These are phyloP conservation scores for Xylariales sp. DNA, from an alignment of 2,329 filamentous ascomycete species.

Conservation along the genomic window DNA sequence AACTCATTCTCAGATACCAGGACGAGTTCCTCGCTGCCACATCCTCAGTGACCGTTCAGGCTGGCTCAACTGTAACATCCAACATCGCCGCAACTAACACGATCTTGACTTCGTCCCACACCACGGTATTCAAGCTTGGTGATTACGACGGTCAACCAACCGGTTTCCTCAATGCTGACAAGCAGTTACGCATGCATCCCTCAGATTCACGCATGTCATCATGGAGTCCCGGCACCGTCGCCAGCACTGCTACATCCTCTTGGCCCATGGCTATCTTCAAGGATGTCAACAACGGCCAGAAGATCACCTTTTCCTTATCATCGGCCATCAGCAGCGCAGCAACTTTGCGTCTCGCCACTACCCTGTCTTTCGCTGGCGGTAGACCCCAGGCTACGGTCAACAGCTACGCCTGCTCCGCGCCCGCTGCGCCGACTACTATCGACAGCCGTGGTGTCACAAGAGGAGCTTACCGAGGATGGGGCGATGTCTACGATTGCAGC, in stretches of 20 bases:
- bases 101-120: conserved; percentile 31
- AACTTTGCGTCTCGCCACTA: conserved; percentile 53
- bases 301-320: conserved; percentile 36
- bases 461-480: conserved; percentile 52
- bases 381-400: conserved; percentile 41
- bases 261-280: conserved; percentile 58
- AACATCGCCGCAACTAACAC: conserved; percentile 39
- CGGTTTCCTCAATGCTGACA: conserved; percentile 54
- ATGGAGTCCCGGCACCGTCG: conserved; percentile 49
- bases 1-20: conserved; percentile 46
- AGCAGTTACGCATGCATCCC: conserved; percentile 55
- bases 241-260: conserved; percentile 37
- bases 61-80: conserved; percentile 40
- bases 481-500: conserved; percentile 50
- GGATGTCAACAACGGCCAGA: conserved; percentile 37
- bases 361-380: conserved; percentile 49
- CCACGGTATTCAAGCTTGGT: conserved; percentile 50
- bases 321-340: conserved; percentile 37
- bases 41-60: conserved; percentile 38
- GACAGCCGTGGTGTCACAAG: conserved; percentile 53
- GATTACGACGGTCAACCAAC: conserved; percentile 52
- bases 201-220: conserved; percentile 47
- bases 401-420: conserved; percentile 24
- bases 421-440: conserved; percentile 39
- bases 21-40: conserved; percentile 48